A percentile compares a stretch with the other conserved stretches of the same genome.
These are phyloP conservation scores for Pichia sp. DNA, from an alignment of 1,139 yeast species.

Conservation along the genomic window DNA sequence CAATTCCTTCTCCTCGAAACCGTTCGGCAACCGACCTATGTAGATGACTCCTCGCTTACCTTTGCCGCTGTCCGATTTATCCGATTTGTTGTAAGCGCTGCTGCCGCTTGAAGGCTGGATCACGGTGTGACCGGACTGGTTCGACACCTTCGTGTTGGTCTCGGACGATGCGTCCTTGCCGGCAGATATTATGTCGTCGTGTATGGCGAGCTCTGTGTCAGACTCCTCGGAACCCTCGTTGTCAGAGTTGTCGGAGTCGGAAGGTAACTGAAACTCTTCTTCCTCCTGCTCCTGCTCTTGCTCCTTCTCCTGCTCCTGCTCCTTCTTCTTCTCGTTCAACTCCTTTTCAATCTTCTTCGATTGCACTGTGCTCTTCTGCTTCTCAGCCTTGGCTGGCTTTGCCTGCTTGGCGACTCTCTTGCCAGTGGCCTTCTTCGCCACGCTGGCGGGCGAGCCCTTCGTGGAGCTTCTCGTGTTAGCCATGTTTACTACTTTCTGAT, in stretches of 20 bases:
- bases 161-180: not conserved
- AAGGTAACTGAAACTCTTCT: conserved; percentile 16
- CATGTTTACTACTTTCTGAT: not conserved
- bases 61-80: conserved; percentile 16
- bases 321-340: conserved; percentile 2
- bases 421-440: not conserved
- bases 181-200: conserved; percentile 13
- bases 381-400: not conserved
- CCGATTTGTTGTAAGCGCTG: conserved; percentile 25
- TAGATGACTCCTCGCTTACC: conserved; percentile 63
- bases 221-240: conserved; percentile 5
- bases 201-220: conserved; percentile 15
- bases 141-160: conserved; percentile 8
- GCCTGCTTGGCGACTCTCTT: not conserved
- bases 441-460: not conserved
- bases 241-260: conserved; percentile 14
- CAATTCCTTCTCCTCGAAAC: conserved; percentile 83
- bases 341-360: conserved; percentile 7
- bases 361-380: conserved; percentile 1
- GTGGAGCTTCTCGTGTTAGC: not conserved
- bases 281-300: conserved; percentile 18
- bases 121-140: conserved; percentile 28
- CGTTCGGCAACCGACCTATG: conserved; percentile 88
- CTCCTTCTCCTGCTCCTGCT: conserved; percentile 11
- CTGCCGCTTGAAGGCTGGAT: conserved; percentile 30